Evolutionary conservation across 2,329 filamentous ascomycete genomes (phyloP).

Genomic region (Coniochaeta ligniaria): DNA sequence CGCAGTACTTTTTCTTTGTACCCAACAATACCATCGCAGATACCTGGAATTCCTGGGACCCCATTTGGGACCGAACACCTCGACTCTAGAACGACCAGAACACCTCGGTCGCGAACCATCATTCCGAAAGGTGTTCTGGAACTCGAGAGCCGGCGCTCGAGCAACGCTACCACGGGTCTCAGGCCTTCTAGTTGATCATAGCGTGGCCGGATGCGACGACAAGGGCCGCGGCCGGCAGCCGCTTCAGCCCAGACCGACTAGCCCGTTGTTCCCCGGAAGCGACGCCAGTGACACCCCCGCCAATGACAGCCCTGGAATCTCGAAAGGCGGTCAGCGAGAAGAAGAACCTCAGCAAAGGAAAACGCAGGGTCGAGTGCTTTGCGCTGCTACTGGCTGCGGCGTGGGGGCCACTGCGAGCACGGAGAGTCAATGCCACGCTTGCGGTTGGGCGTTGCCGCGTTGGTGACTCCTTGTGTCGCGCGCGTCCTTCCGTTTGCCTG

Average conservation of each 20-base stretch:
- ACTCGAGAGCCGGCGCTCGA: neutral
- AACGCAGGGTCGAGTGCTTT: neutral
- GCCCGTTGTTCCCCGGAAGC: neutral
- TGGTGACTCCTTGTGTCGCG: neutral
- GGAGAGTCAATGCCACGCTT: neutral
- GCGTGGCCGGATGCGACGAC: neutral
- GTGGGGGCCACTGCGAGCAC: constrained; percentile 1
- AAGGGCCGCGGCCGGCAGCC: neutral
- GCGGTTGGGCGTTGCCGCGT: neutral
- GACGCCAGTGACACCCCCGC: neutral
- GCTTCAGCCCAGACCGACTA: neutral
- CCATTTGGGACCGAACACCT: neutral
- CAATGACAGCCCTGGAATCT: neutral
- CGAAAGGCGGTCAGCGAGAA: neutral
- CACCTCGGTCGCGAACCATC: neutral
- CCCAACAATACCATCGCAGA: neutral
- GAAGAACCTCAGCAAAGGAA: neutral
- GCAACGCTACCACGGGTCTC: neutral
- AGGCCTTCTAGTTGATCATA: neutral
- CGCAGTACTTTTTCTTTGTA: neutral
- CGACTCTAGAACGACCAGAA: neutral
- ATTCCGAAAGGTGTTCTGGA: neutral
- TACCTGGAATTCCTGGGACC: no score
- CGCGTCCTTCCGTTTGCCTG: neutral
- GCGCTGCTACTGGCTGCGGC: neutral